Evolutionary conservation across 176 grass and related monocot genomes (phyloP), one percentile per base, ranked within the genome.

Genomic region (maize (Zea mays)): DNA sequence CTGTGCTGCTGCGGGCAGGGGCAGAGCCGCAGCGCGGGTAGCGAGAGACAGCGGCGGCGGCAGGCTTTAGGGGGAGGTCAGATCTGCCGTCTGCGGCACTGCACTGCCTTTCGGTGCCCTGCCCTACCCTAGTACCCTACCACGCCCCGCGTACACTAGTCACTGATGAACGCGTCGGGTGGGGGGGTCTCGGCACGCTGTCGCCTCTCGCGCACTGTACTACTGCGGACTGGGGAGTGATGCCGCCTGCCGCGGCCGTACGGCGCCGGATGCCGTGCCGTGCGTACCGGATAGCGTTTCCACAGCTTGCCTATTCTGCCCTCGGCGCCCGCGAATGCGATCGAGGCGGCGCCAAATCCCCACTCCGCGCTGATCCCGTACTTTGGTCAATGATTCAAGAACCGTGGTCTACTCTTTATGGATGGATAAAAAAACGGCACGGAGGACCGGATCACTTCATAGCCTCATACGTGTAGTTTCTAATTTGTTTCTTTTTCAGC

Each of bases 41-140:
- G 35, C 59, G 71, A 46, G 48, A 45, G 63, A 67, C 71, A 83
- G 71, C 71, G 41, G 81, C 72, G 73, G 73, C 62, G 52, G 43
- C 73, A 84, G 65, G 73, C 65, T 70, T 62, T 51, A 69, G 64
- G 33, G 52, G 63, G 64, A 46, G 62, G 62, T 67, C 73, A 83
- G 73, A 51, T 60, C 65, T 62, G 73, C 65, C 62, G 72, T 42
- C 50, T 75, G 49, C 49, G 62, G 59, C 60, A 34, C 73, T 75
- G 73, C 73, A 10, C 73, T 47, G 41, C 72, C 5, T 19, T 69
- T 27, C 27, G 27, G 27, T 27, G 67, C 66, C 4, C 27, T 36
- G 1, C 59, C 41, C 8, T 14, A 15, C 12, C 50, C 10, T 49
- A 10, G 37, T 38, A 4, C 5, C 50, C 10, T 49, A 10, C 54